phyloP scores from a whole-genome alignment of 2,329 filamentous ascomycete genomes.

The Coniochaeta sp. region DNA sequence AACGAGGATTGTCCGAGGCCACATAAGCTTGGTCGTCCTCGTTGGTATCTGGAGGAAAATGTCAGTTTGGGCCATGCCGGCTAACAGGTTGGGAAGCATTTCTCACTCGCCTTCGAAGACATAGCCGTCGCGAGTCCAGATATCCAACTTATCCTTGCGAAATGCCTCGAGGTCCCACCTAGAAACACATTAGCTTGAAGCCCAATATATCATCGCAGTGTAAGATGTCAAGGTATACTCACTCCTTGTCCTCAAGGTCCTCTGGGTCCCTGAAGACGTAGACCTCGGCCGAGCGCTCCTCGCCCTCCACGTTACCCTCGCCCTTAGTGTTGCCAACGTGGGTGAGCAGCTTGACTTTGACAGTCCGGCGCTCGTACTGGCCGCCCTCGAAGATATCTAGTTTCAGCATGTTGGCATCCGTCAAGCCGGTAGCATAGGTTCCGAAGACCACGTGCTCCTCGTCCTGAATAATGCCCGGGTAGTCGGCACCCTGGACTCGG shows the following conservation, averaged over 20 bases:
- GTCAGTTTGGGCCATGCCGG: background rate
- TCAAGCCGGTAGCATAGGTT: constrained; percentile 70
- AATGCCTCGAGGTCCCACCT: constrained; percentile 83
- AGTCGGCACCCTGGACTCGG: constrained; percentile 64
- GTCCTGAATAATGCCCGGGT: constrained; percentile 67
- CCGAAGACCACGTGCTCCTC: constrained; percentile 58
- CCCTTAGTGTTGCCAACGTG: constrained; percentile 27
- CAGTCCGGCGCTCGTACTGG: constrained; percentile 57
- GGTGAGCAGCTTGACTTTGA: constrained; percentile 43
- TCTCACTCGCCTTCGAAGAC: constrained; percentile 31
- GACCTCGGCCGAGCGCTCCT: constrained; percentile 47
- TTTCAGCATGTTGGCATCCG: constrained; percentile 64
- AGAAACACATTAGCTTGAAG: background rate
- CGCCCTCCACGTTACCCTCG: constrained; percentile 32
- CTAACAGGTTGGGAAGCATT: background rate
- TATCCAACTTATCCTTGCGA: constrained; percentile 59
- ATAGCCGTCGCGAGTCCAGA: constrained; percentile 46
- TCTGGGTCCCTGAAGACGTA: constrained; percentile 54
- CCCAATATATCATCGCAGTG: background rate
- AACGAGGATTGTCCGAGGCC: background rate
- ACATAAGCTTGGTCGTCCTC: background rate
- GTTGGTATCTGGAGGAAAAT: background rate
- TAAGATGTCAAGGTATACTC: background rate
- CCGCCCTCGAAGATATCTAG: constrained; percentile 77
- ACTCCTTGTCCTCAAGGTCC: constrained; percentile 59